Conservation (phyloP, 192 early-diverging fungal genomes). For the Backusella luteola region DNA sequence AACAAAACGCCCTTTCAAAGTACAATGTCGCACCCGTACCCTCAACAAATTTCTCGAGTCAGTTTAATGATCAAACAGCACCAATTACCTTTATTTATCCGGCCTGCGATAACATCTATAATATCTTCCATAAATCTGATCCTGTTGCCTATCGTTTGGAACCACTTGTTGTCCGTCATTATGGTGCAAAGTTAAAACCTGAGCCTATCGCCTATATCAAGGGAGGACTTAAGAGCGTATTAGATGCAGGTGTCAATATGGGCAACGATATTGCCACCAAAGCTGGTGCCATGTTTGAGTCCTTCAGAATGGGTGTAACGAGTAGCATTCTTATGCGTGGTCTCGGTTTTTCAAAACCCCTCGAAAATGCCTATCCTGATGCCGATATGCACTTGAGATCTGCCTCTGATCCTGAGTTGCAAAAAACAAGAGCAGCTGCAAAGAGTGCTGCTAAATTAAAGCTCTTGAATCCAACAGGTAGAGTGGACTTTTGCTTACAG, state of each 20-base stretch:
- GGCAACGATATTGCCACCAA: conserved; percentile 61
- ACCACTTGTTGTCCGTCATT: conserved; percentile 62
- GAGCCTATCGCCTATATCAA: conserved; percentile 76
- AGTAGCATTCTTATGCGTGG: conserved; percentile 52
- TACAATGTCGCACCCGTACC: background rate
- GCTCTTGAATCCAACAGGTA: conserved; percentile 46
- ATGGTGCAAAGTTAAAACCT: conserved; percentile 62
- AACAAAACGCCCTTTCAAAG: background rate
- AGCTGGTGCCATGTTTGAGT: conserved; percentile 64
- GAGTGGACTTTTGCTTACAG: conserved; percentile 53
- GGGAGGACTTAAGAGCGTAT: conserved; percentile 72
- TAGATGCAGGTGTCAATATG: conserved; percentile 70
- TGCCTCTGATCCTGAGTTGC: background rate
- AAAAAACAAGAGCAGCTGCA: conserved; percentile 16
- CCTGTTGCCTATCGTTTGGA: conserved; percentile 77
- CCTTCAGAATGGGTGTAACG: conserved; percentile 49
- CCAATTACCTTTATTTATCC: conserved; percentile 51
- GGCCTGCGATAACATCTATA: conserved; percentile 72
- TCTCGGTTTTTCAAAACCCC: conserved; percentile 21
- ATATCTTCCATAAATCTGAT: conserved; percentile 75
- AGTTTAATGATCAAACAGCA: conserved; percentile 16
- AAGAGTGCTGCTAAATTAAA: conserved; percentile 37
- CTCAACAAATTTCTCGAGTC: conserved; percentile 10
- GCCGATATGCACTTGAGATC: background rate
- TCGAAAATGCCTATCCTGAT: background rate